Evolutionary conservation across 257 asterid genomes (phyloP), one percentile per base, ranked within the genome.

Genomic region (Solanum chilense): DNA sequence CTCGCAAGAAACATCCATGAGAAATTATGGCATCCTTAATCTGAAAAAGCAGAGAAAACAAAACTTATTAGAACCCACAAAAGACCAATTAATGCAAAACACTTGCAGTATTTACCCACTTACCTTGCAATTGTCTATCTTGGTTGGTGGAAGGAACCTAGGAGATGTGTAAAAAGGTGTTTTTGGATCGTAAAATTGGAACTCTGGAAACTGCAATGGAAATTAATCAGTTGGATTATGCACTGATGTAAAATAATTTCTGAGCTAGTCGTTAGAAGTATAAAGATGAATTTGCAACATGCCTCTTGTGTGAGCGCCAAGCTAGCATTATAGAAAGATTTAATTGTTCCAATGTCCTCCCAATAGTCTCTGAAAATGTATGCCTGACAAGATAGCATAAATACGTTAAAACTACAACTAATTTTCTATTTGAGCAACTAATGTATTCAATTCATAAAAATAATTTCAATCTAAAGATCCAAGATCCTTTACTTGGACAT

Each of bases 81-180:
- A 16, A 25, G 41, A 64, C 58, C 2, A 6, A 15, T 62, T 52
- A 18, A 31, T 29, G 41, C 33, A 39, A 23, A 82, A 39, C 20
- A 80, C 21, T 42, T 39, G 64, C 58, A 27, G 69, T 27, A 18
- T 47, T 16, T 47, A 49, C 5, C 68, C 47, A 29, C 86, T 89
- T 91, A 93, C 99, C 97, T 89, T 93, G 94, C 98, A 93, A 47
- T 91, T 93, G 88, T 96, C 99, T 1, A 96, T 94, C 91, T 97
- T 96, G 86, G 98, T 92, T 49, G 99, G 99, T 37, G 99, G 99
- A 89, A 97, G 89, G 91, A 96, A 97, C 47, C 99, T 91, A 62
- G 99, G 99, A 45, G 99, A 96, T 56, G 98, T 97, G 92, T 93
- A 97, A 91, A 97, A 92, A 21, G 99, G 99, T 9, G 98, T 96